Evolutionary conservation across 768 basidiomycete genomes (phyloP), one percentile per base, ranked within the genome.

Genomic region (Mycena polygramma): DNA sequence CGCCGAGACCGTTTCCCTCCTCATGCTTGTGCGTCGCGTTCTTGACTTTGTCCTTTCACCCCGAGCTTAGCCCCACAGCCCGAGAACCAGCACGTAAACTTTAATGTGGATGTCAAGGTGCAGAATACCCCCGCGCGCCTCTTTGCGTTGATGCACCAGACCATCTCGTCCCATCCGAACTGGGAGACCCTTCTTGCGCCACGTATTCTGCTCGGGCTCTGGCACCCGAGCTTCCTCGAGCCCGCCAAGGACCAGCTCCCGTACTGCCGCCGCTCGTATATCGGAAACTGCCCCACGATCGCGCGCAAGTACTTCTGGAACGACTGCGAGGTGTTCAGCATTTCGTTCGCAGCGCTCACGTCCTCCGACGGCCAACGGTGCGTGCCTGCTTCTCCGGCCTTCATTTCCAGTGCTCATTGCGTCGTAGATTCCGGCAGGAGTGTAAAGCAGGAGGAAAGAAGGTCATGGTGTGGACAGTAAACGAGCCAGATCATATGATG

Each of bases 391-490:
- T 63, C 53, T 37, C 57, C 66, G 17, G 49, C 57, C 15, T 54
- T 58, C 26, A 19, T 43, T 35, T 51, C 39, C 53, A 66, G 20
- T 4, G 24, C 2, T 24, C 26, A 45, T 39, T 24, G 10, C 62
- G 57, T 63, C 39, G 45, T 74, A 88, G 97, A 83, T 98, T 99
- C 84, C 84, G 91, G 64, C 81, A 84, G 54, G 93, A 96, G 73
- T 96, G 95, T 83, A 90, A 91, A 78, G 83, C 77, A 19, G 90
- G 90, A 1, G 92, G 92, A 22, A 98, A 98, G 87, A 86, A 87
- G 73, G 74, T 99, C 65, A 92, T 97, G 88, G 95, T 96, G 4
- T 98, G 97, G 98, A 99, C 98, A 0, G 97, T 99, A 35, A 99
- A 99, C 77, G 87, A 91, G 54, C 90, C 90, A 13, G 90, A 89